Percentiles rank a stretch among this genome's conserved stretches.
These are phyloP conservation scores for Rhynchospora tenuis DNA, from an alignment of 176 grass and related monocot species.

Conservation along the genomic window DNA sequence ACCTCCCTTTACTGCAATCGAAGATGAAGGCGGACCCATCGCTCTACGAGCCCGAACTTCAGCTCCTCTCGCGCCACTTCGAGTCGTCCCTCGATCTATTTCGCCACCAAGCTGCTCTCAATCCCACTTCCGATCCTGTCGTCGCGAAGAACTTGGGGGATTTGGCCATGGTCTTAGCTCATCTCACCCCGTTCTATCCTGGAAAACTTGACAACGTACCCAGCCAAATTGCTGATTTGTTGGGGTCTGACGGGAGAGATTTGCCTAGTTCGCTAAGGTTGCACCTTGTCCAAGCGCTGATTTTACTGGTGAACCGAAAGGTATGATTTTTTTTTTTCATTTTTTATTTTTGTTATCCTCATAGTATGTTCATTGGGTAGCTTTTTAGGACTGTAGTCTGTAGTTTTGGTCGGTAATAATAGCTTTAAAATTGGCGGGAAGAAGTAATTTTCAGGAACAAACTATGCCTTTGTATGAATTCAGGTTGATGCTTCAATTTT, in stretches of 20 bases:
- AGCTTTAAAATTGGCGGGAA: background rate
- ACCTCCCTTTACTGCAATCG: conserved; percentile 61
- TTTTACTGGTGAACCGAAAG: conserved; percentile 79
- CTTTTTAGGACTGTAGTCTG: background rate
- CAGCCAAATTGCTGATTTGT: conserved; percentile 48
- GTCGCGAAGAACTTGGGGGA: conserved; percentile 88
- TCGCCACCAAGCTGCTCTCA: conserved; percentile 57
- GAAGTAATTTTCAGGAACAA: background rate
- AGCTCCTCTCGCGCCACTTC: conserved; percentile 71
- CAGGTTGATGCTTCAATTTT: background rate
- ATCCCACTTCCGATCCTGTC: conserved; percentile 36
- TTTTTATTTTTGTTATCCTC: background rate
- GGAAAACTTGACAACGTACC: conserved; percentile 56
- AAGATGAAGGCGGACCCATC: conserved; percentile 97
- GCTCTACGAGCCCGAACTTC: conserved; percentile 77
- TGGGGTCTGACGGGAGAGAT: conserved; percentile 49
- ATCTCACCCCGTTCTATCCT: conserved; percentile 79
- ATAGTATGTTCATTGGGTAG: background rate
- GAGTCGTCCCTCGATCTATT: conserved; percentile 82
- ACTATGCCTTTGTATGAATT: background rate
- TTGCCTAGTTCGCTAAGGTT: conserved; percentile 55
- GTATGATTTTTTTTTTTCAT: conserved; percentile 20
- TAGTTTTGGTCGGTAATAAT: background rate
- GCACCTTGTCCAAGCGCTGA: conserved; percentile 74
- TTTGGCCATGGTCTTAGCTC: conserved; percentile 73